Base-by-base conservation (phyloP, 2,329 filamentous ascomycete genomes). In the Ophiosphaerella narmari region DNA sequence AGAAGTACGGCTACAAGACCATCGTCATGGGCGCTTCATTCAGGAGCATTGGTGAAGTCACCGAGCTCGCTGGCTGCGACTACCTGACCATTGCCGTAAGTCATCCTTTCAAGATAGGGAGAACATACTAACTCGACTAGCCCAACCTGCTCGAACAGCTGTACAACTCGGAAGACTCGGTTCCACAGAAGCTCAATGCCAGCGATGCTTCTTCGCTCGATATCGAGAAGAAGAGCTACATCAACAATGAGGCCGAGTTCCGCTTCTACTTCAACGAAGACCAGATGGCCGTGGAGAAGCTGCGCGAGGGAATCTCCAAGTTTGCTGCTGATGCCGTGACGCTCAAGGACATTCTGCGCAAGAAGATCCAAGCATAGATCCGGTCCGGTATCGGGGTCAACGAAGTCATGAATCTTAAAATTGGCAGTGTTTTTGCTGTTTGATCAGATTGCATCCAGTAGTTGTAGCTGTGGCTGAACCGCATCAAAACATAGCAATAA, bases 231-330 rank as follows among this genome's bases (percentile, higher is more conserved):
- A 90, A 89, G 83, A 81, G 80, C 50, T 99, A 96, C 85, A 88
- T 99, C 78, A 85, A 88, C 74, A 82, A 94, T 78, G 94, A 99
- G 85, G 70, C 91, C 46, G 72, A 78, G 42, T 99, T 97, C 92
- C 91, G 94, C 77, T 99, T 97, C 83, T 89, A 92, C 80, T 96
- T 99, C 87, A 99, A 99, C 85, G 94, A 99, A 85, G 91, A 99
- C 73, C 89, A 93, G 77, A 99, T 99, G 94, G 94, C 90, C 59
- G 91, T 96, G 63, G 92, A 97, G 88, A 99, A 99, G 89, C 87
- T 99, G 68, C 90, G 92, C 57, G 94, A 99, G 81, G 94, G 94
- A 79, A 99, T 99, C 83, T 95, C 90, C 84, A 97, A 97, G 82
- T 99, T 99, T 73, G 93, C 94, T 52, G 94, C 94, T 66, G 94